phyloP scores from a whole-genome alignment of 1,284 basidiomycete species.

The Abortiporus biennis region DNA sequence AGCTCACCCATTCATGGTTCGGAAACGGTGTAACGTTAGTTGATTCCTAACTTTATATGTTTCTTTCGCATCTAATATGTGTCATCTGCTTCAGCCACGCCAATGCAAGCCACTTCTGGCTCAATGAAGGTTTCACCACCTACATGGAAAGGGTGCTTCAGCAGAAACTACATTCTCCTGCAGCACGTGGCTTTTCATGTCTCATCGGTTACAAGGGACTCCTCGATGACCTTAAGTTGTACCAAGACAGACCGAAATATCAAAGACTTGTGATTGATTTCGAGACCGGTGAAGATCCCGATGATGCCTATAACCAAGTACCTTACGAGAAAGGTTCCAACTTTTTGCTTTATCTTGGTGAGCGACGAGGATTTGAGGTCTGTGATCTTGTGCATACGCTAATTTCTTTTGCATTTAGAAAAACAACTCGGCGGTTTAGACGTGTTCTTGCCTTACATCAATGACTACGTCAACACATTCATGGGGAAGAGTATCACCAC shows the following conservation, averaged over 20 bases:
- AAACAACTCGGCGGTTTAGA: conserved; percentile 83
- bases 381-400: too few species aligned
- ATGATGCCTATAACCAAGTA: conserved; percentile 70
- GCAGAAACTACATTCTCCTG: conserved; percentile 67
- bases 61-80: not conserved
- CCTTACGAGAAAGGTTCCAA: conserved; percentile 78
- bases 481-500: conserved; percentile 85
- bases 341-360: conserved; percentile 64
- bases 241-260: conserved; percentile 62
- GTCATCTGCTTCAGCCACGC: conserved; percentile 44
- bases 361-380: too few species aligned
- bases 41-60: conserved; percentile 4
- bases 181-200: conserved; percentile 73
- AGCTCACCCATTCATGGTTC: conserved; percentile 79
- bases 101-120: conserved; percentile 80
- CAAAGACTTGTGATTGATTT: conserved; percentile 87
- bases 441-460: conserved; percentile 77
- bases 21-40: conserved; percentile 80
- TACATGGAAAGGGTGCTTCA: conserved; percentile 88
- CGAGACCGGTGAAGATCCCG: conserved; percentile 79
- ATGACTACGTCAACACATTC: conserved; percentile 76
- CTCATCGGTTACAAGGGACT: conserved; percentile 75
- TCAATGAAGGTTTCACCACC: conserved; percentile 93
- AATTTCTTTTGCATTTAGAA: conserved; percentile 44
- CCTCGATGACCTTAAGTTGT: conserved; percentile 63